Conservation (phyloP, 2,329 filamentous ascomycete species). For the Alternaria sp. region DNA sequence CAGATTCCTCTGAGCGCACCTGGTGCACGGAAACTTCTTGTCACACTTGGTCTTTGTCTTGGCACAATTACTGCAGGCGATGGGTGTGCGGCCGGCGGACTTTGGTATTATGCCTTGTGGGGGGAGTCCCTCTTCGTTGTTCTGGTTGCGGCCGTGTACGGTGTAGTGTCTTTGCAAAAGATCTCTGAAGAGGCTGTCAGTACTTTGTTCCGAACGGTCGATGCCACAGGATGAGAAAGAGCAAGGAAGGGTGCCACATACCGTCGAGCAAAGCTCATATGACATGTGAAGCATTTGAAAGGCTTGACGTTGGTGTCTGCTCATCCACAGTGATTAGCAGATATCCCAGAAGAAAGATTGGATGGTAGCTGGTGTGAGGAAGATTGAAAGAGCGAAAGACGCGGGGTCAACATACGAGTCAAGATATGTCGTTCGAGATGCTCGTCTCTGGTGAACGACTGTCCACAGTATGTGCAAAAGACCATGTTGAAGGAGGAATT, state of each 20-base stretch:
- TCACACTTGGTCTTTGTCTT: constrained; percentile 63
- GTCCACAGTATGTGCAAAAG: constrained; percentile 61
- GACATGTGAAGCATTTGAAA: constrained; percentile 61
- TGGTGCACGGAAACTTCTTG: constrained; percentile 61
- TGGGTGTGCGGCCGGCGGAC: constrained; percentile 59
- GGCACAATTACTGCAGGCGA: constrained; percentile 61
- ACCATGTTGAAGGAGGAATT: constrained; percentile 50
- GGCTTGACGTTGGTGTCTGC: constrained; percentile 62
- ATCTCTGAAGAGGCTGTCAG: constrained; percentile 48
- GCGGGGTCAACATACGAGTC: constrained; percentile 51
- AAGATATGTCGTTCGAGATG: constrained; percentile 61
- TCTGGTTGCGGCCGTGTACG: constrained; percentile 58
- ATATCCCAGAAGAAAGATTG: not conserved
- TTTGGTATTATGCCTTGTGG: constrained; percentile 59
- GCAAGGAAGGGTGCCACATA: constrained; percentile 36
- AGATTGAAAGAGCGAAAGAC: not conserved
- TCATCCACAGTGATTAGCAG: constrained; percentile 1
- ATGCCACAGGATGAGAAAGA: not conserved
- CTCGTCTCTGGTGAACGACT: constrained; percentile 60
- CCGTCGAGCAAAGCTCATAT: constrained; percentile 62
- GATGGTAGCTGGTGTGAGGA: not conserved
- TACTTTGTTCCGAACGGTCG: not conserved
- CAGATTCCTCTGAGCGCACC: constrained; percentile 58
- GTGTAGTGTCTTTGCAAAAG: constrained; percentile 60
- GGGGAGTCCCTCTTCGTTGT: constrained; percentile 56